phyloP scores from a whole-genome alignment of 768 basidiomycete species.

The Stropharia rugosoannulata region DNA sequence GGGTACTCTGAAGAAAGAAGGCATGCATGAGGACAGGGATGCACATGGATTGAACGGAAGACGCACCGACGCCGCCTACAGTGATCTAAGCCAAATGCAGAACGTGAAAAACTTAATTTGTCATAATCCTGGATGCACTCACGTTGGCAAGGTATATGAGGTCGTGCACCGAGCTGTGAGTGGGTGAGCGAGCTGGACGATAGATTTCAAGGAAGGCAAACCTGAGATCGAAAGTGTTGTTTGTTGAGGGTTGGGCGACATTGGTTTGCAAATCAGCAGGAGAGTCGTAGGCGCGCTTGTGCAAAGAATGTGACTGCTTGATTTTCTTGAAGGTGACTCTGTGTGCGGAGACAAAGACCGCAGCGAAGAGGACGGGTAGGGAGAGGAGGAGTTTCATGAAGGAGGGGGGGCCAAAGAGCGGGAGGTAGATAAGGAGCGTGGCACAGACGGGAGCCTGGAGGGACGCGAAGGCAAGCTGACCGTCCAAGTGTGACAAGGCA shows the following conservation, averaged over 20 bases:
- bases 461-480: constrained; percentile 6
- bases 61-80: constrained; percentile 59
- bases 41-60: background rate
- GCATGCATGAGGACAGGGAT: background rate
- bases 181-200: constrained; percentile 15
- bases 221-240: constrained; percentile 42
- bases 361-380: constrained; percentile 36
- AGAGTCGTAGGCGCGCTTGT: constrained; percentile 34
- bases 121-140: constrained; percentile 24
- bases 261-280: constrained; percentile 30
- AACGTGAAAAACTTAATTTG: constrained; percentile 2
- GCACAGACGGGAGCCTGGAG: constrained; percentile 10
- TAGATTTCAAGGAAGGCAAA: constrained; percentile 23
- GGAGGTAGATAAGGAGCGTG: constrained; percentile 25
- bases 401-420: constrained; percentile 13
- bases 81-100: constrained; percentile 48
- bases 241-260: constrained; percentile 28
- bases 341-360: constrained; percentile 41
- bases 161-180: constrained; percentile 65
- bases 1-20: constrained; percentile 49
- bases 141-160: constrained; percentile 80
- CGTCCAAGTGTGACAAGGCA: constrained; percentile 9
- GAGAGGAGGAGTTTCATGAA: constrained; percentile 43
- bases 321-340: constrained; percentile 47
- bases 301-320: constrained; percentile 30